These are phyloP conservation scores for Trichoderma breve DNA, from an alignment of 2,329 filamentous ascomycete species.

Conservation along the genomic window DNA sequence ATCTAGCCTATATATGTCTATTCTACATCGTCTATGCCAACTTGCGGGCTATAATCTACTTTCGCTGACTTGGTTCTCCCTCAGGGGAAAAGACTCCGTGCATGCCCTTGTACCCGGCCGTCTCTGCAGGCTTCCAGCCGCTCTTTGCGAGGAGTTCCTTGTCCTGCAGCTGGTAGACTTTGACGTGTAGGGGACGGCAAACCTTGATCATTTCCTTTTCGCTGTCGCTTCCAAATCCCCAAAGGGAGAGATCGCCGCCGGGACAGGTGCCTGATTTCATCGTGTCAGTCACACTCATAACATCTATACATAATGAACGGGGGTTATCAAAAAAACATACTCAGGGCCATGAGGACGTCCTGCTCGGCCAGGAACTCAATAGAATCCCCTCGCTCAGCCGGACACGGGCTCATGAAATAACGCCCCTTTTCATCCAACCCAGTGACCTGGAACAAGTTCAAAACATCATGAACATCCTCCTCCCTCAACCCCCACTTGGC, in stretches of 20 bases:
- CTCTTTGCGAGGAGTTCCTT: constrained; percentile 45
- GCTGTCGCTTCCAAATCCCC: constrained; percentile 71
- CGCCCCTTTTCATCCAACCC: constrained; percentile 68
- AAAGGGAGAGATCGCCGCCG: constrained; percentile 76
- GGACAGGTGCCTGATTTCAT: constrained; percentile 62
- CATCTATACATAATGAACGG: background rate
- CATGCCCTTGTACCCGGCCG: constrained; percentile 60
- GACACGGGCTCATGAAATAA: constrained; percentile 72
- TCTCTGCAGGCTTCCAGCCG: constrained; percentile 62
- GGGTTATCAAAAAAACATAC: constrained; percentile 33
- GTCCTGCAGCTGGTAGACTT: constrained; percentile 65
- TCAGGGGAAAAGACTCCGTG: constrained; percentile 51
- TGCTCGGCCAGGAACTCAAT: constrained; percentile 81
- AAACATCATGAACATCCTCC: constrained; percentile 76
- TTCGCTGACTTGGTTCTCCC: constrained; percentile 24
- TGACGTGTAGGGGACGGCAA: constrained; percentile 71
- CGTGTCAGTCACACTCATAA: background rate
- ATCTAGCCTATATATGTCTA: background rate
- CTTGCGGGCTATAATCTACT: background rate
- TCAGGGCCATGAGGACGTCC: constrained; percentile 63
- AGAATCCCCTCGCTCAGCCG: constrained; percentile 54
- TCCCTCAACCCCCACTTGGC: constrained; percentile 67
- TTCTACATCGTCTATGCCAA: background rate
- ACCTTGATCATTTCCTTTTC: constrained; percentile 67
- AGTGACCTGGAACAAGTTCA: constrained; percentile 85